A percentile compares a stretch with the other conserved stretches of the same genome.
Conservation (phyloP, 1,284 basidiomycete species). For the Ceratobasidium sp. region DNA sequence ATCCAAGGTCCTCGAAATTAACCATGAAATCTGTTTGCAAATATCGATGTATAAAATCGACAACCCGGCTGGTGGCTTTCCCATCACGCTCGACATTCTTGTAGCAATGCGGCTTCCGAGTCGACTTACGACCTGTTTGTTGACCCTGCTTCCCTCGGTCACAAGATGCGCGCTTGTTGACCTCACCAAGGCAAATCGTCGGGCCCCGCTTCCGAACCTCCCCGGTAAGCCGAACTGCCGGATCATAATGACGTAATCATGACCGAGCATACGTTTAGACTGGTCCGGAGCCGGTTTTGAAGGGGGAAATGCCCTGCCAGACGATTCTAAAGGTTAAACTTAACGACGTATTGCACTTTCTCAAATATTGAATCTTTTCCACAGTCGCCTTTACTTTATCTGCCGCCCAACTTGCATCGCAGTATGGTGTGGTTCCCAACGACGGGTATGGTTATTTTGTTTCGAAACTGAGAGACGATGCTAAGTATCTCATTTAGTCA, state of each 20-base stretch:
- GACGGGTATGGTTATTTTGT: constrained; percentile 24
- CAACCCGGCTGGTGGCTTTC: too few species aligned
- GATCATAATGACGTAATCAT: not conserved
- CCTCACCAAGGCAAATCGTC: constrained; percentile 36
- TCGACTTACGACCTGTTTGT: too few species aligned
- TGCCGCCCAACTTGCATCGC: constrained; percentile 26
- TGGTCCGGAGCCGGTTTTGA: constrained; percentile 42
- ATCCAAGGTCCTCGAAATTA: too few species aligned
- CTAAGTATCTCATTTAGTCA: not conserved
- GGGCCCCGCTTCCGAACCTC: constrained; percentile 8
- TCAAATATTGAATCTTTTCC: too few species aligned
- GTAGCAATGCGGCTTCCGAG: too few species aligned
- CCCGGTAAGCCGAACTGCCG: not conserved
- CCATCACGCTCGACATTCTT: too few species aligned
- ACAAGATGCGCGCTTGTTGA: constrained; percentile 24
- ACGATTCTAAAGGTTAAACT: constrained; percentile 41
- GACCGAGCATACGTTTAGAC: not conserved
- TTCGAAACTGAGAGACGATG: not conserved
- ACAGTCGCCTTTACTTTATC: constrained; percentile 31
- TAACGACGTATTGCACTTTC: too few species aligned
- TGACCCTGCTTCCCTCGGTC: not conserved
- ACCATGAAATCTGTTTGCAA: too few species aligned
- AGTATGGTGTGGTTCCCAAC: constrained; percentile 35
- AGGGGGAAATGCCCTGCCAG: constrained; percentile 36
- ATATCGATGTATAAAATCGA: too few species aligned